Evolutionary conservation across 176 grass and related monocot genomes (phyloP).

Genomic region (Lolium multiflorum): DNA sequence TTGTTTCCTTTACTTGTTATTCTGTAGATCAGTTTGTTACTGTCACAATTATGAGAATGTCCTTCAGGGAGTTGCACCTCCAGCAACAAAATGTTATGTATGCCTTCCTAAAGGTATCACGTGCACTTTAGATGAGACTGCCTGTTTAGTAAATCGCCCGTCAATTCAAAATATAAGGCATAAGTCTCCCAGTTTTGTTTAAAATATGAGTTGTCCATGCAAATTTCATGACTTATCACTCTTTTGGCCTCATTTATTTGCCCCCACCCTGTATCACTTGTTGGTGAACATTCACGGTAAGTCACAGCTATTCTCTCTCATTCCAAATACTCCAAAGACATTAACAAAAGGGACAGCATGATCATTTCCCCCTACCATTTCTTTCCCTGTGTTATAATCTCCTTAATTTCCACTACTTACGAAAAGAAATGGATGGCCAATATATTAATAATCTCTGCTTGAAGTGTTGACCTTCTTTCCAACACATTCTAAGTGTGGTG

Average conservation of each 20-base stretch:
- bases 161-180: background rate
- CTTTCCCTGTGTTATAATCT: background rate
- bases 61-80: background rate
- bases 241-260: background rate
- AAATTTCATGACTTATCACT: background rate
- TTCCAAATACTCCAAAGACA: background rate
- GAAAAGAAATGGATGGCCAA: background rate
- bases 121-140: conserved; percentile 1
- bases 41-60: background rate
- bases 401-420: background rate
- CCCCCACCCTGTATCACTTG: background rate
- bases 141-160: background rate
- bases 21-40: background rate
- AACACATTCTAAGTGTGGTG: background rate
- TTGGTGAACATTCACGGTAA: background rate
- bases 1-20: background rate
- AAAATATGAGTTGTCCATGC: background rate
- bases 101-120: background rate
- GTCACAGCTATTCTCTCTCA: background rate
- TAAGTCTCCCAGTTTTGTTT: background rate
- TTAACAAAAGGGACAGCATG: background rate
- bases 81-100: background rate
- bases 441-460: background rate
- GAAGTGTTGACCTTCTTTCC: background rate
- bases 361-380: background rate